Conservation (phyloP, 257 asterid genomes). For the Buddleja alternifolia region DNA sequence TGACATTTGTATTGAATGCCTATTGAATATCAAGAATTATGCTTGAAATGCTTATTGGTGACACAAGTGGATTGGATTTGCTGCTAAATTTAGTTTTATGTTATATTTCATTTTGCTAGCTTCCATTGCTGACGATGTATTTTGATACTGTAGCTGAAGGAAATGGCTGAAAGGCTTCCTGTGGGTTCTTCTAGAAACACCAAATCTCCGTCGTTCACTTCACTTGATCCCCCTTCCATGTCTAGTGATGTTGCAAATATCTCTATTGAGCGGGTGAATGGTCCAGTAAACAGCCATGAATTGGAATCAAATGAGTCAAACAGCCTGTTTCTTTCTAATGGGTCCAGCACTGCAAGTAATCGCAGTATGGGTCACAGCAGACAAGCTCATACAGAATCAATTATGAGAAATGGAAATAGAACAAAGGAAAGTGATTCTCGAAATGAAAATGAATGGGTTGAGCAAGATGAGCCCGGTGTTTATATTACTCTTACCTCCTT, state of each 20-base stretch:
- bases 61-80: slow-evolving; percentile 15
- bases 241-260: slow-evolving; percentile 45
- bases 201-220: slow-evolving; percentile 52
- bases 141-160: slow-evolving; percentile 54
- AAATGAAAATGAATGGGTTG: slow-evolving; percentile 74
- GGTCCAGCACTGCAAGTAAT: slow-evolving; percentile 43
- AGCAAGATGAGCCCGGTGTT: slow-evolving; percentile 84
- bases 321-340: slow-evolving; percentile 48
- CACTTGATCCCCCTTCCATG: slow-evolving; percentile 38
- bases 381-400: slow-evolving; percentile 51
- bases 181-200: slow-evolving; percentile 65
- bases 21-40: slow-evolving; percentile 7
- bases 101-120: slow-evolving; percentile 8
- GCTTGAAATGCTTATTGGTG: background rate
- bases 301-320: slow-evolving; percentile 47
- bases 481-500: slow-evolving; percentile 75
- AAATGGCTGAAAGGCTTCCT: slow-evolving; percentile 78
- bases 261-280: slow-evolving; percentile 43
- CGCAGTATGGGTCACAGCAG: slow-evolving; percentile 48
- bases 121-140: slow-evolving; percentile 29
- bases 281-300: slow-evolving; percentile 45
- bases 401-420: slow-evolving; percentile 48
- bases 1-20: slow-evolving; percentile 7
- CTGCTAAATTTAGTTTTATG: slow-evolving; percentile 12
- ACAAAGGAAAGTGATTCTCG: slow-evolving; percentile 54